Evolutionary conservation across 345 rosid species (phyloP), one percentile per base, ranked within the genome.

Genomic region (Kernera saxatilis): DNA sequence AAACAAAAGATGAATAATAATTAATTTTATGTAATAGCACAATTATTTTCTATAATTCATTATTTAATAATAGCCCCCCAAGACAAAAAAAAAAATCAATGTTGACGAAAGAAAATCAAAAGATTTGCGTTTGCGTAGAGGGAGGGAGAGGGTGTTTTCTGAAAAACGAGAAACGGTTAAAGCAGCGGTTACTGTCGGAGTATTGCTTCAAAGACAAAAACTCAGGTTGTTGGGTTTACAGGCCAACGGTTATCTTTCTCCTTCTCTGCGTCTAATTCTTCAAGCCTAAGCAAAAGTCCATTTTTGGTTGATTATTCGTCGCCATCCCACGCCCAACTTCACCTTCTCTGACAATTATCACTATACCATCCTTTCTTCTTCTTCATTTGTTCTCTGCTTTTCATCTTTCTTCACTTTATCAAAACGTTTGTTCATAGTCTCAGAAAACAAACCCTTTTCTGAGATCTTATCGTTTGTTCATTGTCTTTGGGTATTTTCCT

Each of bases 241-340:
- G 84, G 89, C 87, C 87, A 86, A 78, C 86, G 39, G 87, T 86
- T 79, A 69, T 70, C 84, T 82, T 82, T 80, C 82, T 66, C 39
- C 51, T 19, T 52, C 61, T 70, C 46, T 5, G 46, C 52, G 5
- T 67, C 83, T 84, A 3, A 40, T 60, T 66, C 93, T 87, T 92
- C 54, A 52, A 57, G 74, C 73, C 83, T 71, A 86, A 92, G 96
- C 80, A 82, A 87, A 61, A 18, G 18, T 68, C 63, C 41, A 56
- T 54, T 69, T 72, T 27, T 54, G 72, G 75, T 83, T 79, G 90
- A 84, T 90, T 78, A 80, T 79, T 77, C 91, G 96, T 90, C 98
- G 72, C 96, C 86, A 84, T 93, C 97, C 67, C 78, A 70, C 78
- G 66, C 88, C 86, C 84, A 77, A 76, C 81, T 73, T 82, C 88